A percentile compares a stretch with the other conserved stretches of the same genome.
phyloP scores from a whole-genome alignment of 1,139 yeast species.

The Eremothecium gossypii region DNA sequence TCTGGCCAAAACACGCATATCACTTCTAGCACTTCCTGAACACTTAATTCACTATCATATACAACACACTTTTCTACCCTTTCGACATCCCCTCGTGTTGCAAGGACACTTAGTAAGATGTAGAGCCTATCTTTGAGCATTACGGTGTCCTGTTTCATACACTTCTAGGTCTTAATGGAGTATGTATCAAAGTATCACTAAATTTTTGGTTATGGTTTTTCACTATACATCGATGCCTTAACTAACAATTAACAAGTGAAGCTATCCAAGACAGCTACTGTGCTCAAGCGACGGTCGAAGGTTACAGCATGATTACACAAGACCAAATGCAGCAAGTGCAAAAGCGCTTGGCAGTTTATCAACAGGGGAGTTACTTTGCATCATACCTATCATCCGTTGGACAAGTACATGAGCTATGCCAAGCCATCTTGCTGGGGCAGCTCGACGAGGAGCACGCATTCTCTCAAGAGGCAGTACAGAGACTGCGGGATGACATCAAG shows the following conservation, averaged over 20 bases:
- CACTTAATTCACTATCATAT: slow-evolving; percentile 4
- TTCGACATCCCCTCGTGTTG: slow-evolving; percentile 16
- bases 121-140: slow-evolving; percentile 19
- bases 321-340: slow-evolving; percentile 6
- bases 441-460: slow-evolving; percentile 7
- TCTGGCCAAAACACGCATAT: slow-evolving; percentile 28
- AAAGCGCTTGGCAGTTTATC: slow-evolving; percentile 8
- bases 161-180: not conserved
- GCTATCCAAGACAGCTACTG: no score
- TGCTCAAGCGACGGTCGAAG: no score
- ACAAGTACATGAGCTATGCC: slow-evolving; percentile 3
- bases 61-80: slow-evolving; percentile 9
- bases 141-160: not conserved
- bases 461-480: slow-evolving; percentile 5
- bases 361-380: slow-evolving; percentile 6
- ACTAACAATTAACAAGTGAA: no score
- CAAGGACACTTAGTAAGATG: slow-evolving; percentile 18
- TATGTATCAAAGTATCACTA: not conserved
- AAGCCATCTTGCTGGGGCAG: slow-evolving; percentile 5
- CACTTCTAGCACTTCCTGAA: slow-evolving; percentile 14
- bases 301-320: not conserved
- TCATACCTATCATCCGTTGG: slow-evolving; percentile 6
- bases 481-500: slow-evolving; percentile 2
- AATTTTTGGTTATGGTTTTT: no score
- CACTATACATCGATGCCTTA: no score